A percentile compares a stretch with the other conserved stretches of the same genome.
Evolutionary conservation across 768 basidiomycete genomes (phyloP).

Genomic region (Rhizopogon roseolus): DNA sequence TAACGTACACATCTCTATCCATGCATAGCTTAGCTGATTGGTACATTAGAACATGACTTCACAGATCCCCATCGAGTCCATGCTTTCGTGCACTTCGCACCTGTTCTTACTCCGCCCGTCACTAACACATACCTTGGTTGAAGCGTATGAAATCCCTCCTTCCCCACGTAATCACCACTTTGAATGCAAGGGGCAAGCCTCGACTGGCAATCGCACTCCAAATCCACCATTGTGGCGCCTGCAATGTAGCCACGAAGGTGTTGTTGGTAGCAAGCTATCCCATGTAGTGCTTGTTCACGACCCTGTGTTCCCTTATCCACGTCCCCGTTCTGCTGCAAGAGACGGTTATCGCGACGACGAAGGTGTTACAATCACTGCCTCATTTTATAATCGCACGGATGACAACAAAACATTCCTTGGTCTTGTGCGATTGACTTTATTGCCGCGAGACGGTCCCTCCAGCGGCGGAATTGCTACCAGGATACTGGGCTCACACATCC

Average conservation of each 20-base stretch:
- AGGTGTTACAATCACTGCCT: background rate
- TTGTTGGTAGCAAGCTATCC: background rate
- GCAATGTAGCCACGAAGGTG: background rate
- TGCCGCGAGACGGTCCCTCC: background rate
- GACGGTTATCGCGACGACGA: background rate
- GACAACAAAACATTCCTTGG: constrained; percentile 1
- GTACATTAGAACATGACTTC: background rate
- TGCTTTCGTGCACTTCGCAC: constrained; percentile 1
- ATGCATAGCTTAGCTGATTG: background rate
- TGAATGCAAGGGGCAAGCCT: background rate
- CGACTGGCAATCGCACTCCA: background rate
- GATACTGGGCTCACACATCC: background rate
- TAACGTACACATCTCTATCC: background rate
- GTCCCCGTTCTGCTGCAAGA: background rate
- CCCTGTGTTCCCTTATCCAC: background rate
- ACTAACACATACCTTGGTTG: background rate
- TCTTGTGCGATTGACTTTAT: background rate
- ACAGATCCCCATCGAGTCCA: background rate
- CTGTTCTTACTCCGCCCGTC: background rate
- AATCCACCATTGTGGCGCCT: background rate
- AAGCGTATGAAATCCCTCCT: background rate
- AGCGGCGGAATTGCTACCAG: background rate
- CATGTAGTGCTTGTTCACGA: background rate
- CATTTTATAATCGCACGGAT: background rate
- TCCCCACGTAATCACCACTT: background rate